These are phyloP conservation scores for Lindgomyces ingoldianus DNA, from an alignment of 495 filamentous ascomycete species.

Conservation along the genomic window DNA sequence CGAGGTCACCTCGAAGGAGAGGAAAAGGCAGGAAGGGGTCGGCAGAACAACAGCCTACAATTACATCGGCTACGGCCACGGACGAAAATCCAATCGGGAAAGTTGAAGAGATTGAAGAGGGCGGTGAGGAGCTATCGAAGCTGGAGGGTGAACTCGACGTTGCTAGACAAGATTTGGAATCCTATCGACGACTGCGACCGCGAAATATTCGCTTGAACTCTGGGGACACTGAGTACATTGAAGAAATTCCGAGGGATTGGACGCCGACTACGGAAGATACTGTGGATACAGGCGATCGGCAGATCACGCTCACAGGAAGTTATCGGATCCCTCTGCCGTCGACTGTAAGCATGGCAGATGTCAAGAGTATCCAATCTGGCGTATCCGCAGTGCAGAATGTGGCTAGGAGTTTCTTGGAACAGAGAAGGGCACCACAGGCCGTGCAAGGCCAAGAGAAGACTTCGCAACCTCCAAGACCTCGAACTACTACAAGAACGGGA, in stretches of 20 bases:
- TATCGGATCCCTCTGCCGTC: conserved; percentile 35
- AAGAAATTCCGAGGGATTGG: conserved; percentile 26
- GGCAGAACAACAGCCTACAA: conserved; percentile 7
- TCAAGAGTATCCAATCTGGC: conserved; percentile 30
- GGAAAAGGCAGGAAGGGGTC: conserved; percentile 31
- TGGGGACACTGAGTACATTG: conserved; percentile 21
- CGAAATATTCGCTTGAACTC: neutral
- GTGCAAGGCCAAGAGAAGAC: neutral
- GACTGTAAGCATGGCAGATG: conserved; percentile 33
- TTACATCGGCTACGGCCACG: neutral
- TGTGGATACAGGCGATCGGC: conserved; percentile 2
- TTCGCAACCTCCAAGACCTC: neutral
- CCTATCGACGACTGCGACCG: neutral
- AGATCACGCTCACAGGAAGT: conserved; percentile 31
- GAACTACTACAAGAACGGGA: neutral
- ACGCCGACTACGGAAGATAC: neutral
- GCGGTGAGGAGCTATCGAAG: conserved; percentile 19
- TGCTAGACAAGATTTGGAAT: conserved; percentile 22
- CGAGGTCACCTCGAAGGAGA: conserved; percentile 18
- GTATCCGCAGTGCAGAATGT: conserved; percentile 32
- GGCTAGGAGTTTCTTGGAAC: conserved; percentile 29
- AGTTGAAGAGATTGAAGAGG: conserved; percentile 25
- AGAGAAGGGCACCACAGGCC: conserved; percentile 12
- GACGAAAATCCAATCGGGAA: neutral
- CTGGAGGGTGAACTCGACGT: conserved; percentile 29